A percentile compares a stretch with the other conserved stretches of the same genome.
phyloP scores from a whole-genome alignment of 2,329 filamentous ascomycete species.

The Tolypocladium paradoxum region DNA sequence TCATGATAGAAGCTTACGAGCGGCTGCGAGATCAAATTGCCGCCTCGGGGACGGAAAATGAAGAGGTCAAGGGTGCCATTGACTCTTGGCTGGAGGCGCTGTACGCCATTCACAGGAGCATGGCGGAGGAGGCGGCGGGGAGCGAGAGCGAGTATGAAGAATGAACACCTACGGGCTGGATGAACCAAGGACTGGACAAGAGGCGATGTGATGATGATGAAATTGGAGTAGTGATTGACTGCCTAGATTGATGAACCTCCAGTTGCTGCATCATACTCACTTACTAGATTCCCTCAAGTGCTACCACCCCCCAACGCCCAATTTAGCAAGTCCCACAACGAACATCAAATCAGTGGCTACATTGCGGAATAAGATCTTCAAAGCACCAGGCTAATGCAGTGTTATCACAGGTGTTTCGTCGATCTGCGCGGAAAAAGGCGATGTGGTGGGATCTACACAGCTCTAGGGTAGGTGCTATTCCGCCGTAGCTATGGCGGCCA shows the following conservation, averaged over 20 bases:
- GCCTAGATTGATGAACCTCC: not conserved
- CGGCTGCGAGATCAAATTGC: conserved; percentile 35
- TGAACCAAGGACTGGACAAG: not conserved
- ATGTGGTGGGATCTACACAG: too few species aligned
- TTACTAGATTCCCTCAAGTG: too few species aligned
- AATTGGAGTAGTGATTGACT: not conserved
- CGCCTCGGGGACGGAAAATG: conserved; percentile 19
- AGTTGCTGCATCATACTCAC: too few species aligned
- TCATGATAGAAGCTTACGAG: conserved; percentile 51
- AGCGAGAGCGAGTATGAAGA: conserved; percentile 19
- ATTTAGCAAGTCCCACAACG: not conserved
- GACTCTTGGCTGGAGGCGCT: conserved; percentile 40
- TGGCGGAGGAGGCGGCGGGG: conserved; percentile 12
- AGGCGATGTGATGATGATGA: not conserved
- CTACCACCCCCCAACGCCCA: not conserved
- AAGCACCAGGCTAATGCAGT: not conserved
- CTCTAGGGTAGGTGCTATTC: not conserved
- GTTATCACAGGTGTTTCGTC: not conserved
- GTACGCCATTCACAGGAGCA: conserved; percentile 30
- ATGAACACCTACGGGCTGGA: not conserved
- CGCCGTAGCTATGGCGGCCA: too few species aligned
- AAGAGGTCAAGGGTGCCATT: conserved; percentile 23
- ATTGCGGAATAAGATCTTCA: not conserved
- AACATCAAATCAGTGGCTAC: not conserved
- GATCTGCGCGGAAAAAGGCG: too few species aligned